Conservation (phyloP, 75 land plant genomes). For the Isoetes taiwanensis region DNA sequence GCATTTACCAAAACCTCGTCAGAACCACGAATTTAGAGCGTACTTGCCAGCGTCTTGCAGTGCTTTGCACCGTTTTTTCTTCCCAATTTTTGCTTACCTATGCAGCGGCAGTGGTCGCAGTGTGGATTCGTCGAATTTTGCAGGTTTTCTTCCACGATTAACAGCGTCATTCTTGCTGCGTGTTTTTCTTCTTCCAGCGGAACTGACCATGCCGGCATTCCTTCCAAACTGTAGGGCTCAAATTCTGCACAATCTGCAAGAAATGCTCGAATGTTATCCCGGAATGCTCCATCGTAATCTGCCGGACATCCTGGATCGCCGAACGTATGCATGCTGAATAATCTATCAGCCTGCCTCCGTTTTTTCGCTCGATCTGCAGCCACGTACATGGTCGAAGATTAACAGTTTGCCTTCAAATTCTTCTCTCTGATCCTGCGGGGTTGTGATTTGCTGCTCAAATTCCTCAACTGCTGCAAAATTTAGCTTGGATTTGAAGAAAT, state of each 20-base stretch:
- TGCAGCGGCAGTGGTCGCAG: conserved; percentile 66
- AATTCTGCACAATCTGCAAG: conserved; percentile 35
- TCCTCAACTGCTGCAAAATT: too few relatives aligned
- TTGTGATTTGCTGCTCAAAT: too few relatives aligned
- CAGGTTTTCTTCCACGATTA: conserved; percentile 52
- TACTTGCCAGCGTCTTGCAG: not conserved
- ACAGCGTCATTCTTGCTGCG: conserved; percentile 31
- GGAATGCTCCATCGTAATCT: conserved; percentile 43
- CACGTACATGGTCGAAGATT: too few relatives aligned
- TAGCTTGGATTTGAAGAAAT: too few relatives aligned
- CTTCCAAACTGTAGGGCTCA: conserved; percentile 23
- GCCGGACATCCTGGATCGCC: conserved; percentile 35
- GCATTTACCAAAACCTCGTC: not conserved
- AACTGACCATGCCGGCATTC: conserved; percentile 57
- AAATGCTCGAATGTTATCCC: conserved; percentile 59
- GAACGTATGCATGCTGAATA: conserved; percentile 55
- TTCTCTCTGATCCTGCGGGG: too few relatives aligned
- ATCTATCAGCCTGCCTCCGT: conserved; percentile 50
- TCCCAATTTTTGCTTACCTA: conserved; percentile 30
- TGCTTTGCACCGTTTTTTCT: not conserved
- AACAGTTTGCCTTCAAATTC: too few relatives aligned
- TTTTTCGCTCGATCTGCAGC: conserved; percentile 25
- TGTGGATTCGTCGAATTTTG: conserved; percentile 25
- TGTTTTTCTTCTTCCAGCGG: conserved; percentile 40
- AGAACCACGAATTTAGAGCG: too few relatives aligned